A percentile compares a stretch with the other conserved stretches of the same genome.
phyloP scores from a whole-genome alignment of 495 filamentous ascomycete species.

The Parathielavia hyrcaniae region DNA sequence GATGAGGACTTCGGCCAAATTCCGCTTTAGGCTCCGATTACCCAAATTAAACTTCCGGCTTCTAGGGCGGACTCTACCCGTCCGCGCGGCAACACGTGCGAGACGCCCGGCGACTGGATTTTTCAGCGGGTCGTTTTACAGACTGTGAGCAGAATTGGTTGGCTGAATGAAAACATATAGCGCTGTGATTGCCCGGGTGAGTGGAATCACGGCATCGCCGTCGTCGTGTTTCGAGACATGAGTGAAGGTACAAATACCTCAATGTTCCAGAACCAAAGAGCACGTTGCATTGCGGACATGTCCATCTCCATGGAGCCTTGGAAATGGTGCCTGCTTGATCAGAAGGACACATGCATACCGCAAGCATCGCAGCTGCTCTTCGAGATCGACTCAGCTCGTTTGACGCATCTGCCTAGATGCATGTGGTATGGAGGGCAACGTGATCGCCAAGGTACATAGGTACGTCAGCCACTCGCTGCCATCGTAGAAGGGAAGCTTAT shows the following conservation, averaged over 20 bases:
- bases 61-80: conserved; percentile 29
- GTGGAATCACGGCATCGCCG: conserved; percentile 8
- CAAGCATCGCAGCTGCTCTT: too few species aligned
- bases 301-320: too few species aligned
- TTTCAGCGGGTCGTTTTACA: conserved; percentile 21
- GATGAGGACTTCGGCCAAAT: conserved; percentile 11
- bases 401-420: not conserved
- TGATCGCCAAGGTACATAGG: not conserved
- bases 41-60: conserved; percentile 41
- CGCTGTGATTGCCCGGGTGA: conserved; percentile 21
- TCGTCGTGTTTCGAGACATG: too few species aligned
- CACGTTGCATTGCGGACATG: too few species aligned
- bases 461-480: not conserved
- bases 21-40: conserved; percentile 30
- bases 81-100: conserved; percentile 27
- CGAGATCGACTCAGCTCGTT: not conserved
- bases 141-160: too few species aligned
- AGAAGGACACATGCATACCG: too few species aligned
- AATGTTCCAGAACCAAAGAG: too few species aligned
- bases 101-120: conserved; percentile 22
- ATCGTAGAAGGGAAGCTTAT: conserved; percentile 6
- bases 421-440: not conserved
- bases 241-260: too few species aligned
- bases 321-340: too few species aligned
- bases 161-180: not conserved